These are phyloP conservation scores for Bolboschoenus planiculmis DNA, from an alignment of 176 grass and related monocot species.

Conservation along the genomic window DNA sequence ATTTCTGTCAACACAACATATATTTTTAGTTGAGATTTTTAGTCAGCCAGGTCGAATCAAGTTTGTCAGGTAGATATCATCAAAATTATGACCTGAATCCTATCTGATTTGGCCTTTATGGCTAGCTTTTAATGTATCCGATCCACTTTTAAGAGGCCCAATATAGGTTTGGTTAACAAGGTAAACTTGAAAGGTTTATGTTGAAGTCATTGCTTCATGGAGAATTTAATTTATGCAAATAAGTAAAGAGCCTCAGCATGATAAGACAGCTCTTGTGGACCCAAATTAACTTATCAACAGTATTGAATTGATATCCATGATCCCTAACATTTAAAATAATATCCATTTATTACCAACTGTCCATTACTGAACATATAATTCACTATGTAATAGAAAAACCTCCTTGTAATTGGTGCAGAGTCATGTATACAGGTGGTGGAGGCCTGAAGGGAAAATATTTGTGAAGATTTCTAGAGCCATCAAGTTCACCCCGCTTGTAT, in stretches of 20 bases:
- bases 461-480: conserved; percentile 78
- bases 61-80: background rate
- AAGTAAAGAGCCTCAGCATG: background rate
- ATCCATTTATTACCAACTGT: background rate
- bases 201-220: background rate
- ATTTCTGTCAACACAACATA: background rate
- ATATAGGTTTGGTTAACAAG: background rate
- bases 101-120: background rate
- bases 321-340: background rate
- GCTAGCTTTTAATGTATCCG: background rate
- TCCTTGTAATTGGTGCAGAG: conserved; percentile 35
- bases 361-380: background rate
- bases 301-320: background rate
- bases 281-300: background rate
- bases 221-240: background rate
- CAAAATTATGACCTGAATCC: background rate
- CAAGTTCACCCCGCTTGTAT: conserved; percentile 88
- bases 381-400: background rate
- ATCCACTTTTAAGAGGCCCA: background rate
- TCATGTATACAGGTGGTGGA: conserved; percentile 88
- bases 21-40: background rate
- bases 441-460: conserved; percentile 70
- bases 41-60: background rate
- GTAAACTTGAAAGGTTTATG: background rate
- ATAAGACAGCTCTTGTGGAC: background rate